Percentiles rank a stretch among this genome's conserved stretches.
Conservation (phyloP, 169 alveolate species). For the Cyclospora cayetanensis region DNA sequence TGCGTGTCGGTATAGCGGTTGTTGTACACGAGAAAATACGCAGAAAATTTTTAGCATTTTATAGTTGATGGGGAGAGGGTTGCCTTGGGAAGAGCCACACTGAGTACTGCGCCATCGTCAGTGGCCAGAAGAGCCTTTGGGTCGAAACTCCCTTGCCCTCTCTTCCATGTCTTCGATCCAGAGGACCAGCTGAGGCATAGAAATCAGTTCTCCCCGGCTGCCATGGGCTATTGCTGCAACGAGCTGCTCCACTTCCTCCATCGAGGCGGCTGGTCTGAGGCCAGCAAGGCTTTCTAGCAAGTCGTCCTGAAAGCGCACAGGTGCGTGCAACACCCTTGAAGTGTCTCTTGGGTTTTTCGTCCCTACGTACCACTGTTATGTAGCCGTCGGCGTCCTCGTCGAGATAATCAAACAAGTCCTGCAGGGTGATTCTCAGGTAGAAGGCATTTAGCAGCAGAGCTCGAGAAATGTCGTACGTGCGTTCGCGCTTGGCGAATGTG, state of each 20-base stretch:
- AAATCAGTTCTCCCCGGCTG: constrained; percentile 55
- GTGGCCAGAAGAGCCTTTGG: constrained; percentile 38
- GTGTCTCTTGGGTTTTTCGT: background rate
- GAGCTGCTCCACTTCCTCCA: constrained; percentile 51
- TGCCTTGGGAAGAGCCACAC: too few species aligned
- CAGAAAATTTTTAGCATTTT: too few species aligned
- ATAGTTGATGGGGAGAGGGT: too few species aligned
- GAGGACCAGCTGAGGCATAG: constrained; percentile 19
- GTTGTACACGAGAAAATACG: too few species aligned
- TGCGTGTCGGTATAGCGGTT: too few species aligned
- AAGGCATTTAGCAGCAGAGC: background rate
- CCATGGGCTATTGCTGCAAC: constrained; percentile 62
- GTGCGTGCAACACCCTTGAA: background rate
- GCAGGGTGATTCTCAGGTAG: background rate
- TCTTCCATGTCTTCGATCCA: constrained; percentile 64
- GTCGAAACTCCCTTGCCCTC: constrained; percentile 31
- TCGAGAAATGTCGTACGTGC: background rate
- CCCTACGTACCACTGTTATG: constrained; percentile 41
- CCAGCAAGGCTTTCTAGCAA: constrained; percentile 36
- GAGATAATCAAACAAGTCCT: constrained; percentile 58
- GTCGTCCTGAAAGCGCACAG: constrained; percentile 26
- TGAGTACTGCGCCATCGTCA: too few species aligned
- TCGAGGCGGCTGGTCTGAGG: constrained; percentile 53
- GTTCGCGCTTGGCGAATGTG: background rate
- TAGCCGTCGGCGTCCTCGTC: constrained; percentile 68